Evolutionary conservation across 1,284 basidiomycete genomes (phyloP).

Genomic region (Ceratobasidium sp.): DNA sequence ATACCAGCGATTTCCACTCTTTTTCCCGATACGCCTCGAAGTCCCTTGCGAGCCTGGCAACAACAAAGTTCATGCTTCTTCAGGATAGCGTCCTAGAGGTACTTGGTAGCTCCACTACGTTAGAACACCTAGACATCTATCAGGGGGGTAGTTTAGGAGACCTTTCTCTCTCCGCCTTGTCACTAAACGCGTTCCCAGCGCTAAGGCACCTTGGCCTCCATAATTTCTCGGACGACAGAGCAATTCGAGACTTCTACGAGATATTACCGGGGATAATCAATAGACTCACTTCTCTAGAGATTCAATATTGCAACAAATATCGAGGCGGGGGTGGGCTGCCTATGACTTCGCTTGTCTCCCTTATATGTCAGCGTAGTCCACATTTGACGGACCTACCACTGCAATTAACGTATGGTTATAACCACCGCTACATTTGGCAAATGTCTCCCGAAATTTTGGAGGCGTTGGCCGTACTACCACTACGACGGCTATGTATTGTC

Average conservation of each 20-base stretch:
- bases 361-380: background rate
- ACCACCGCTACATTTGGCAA: background rate
- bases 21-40: background rate
- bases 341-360: background rate
- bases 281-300: background rate
- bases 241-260: background rate
- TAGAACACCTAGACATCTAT: background rate
- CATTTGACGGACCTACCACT: background rate
- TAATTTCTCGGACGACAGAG: background rate
- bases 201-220: background rate
- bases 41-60: background rate
- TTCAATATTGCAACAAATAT: conserved; percentile 2
- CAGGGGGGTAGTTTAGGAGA: background rate
- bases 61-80: background rate
- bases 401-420: background rate
- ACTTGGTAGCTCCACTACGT: background rate
- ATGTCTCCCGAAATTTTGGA: background rate
- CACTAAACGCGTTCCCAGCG: background rate
- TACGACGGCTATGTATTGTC: background rate
- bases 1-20: background rate
- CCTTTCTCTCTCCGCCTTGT: background rate
- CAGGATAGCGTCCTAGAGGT: background rate
- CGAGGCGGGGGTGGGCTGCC: background rate
- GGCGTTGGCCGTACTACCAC: background rate
- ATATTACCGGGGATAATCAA: background rate